Evolutionary conservation across 225 moss, liverwort and hornwort genomes (phyloP).

Genomic region (Marchantia polymorpha): DNA sequence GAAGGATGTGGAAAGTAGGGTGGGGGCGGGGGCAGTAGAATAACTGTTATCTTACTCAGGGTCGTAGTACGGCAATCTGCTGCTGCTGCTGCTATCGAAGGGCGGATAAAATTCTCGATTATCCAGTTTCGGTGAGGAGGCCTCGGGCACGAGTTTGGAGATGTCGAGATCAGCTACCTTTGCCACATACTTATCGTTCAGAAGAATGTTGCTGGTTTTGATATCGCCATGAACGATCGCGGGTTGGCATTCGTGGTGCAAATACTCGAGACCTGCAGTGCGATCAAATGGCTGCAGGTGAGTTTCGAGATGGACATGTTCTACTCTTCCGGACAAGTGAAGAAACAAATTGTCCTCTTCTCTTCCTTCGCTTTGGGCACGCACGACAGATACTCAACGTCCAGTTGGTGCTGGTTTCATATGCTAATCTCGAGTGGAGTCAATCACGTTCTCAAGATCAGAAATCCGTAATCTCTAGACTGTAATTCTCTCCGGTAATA

Average conservation of each 20-base stretch:
- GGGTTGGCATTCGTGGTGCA: conserved; percentile 55
- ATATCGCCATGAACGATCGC: conserved; percentile 63
- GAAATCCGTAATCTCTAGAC: too few relatives aligned
- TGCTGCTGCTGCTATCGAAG: background rate
- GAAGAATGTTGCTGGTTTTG: conserved; percentile 66
- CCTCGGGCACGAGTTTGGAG: conserved; percentile 36
- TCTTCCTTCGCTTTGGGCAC: too few relatives aligned
- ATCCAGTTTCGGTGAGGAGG: background rate
- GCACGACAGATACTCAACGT: too few relatives aligned
- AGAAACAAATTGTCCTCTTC: too few relatives aligned
- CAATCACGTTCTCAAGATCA: too few relatives aligned
- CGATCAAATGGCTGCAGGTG: background rate
- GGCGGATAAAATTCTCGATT: background rate
- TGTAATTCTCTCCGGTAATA: too few relatives aligned
- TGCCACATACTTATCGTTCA: conserved; percentile 49
- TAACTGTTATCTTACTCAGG: conserved; percentile 4
- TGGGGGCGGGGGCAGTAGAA: background rate
- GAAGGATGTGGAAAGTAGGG: too few relatives aligned
- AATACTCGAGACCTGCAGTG: conserved; percentile 53
- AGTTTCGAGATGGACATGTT: too few relatives aligned
- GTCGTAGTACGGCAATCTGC: background rate
- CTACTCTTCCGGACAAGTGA: too few relatives aligned
- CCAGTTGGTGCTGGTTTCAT: too few relatives aligned
- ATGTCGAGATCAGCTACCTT: conserved; percentile 65
- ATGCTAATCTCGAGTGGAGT: too few relatives aligned